Evolutionary conservation across 495 filamentous ascomycete genomes (phyloP).

Genomic region (Parachaetomium inaequale): DNA sequence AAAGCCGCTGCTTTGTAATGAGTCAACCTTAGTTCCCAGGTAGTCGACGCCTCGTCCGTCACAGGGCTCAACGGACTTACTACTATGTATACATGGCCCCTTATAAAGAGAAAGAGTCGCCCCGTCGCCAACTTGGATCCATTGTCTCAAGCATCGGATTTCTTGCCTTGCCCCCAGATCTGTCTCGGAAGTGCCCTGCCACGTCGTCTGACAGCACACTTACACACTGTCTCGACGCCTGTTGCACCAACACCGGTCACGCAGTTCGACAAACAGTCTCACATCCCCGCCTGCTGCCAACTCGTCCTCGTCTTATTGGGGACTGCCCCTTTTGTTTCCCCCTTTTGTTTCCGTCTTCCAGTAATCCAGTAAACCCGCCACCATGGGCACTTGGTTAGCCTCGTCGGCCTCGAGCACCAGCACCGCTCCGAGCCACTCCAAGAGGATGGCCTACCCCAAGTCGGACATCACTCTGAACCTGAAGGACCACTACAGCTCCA

Average conservation of each 20-base stretch:
- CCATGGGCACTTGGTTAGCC: neutral
- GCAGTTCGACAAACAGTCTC: neutral
- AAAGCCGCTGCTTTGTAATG: slow-evolving; percentile 20
- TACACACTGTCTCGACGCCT: neutral
- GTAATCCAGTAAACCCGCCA: neutral
- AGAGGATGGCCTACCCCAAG: slow-evolving; percentile 25
- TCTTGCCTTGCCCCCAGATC: neutral
- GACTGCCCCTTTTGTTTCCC: neutral
- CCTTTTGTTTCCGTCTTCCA: neutral
- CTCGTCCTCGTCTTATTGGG: neutral
- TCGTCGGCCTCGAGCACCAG: slow-evolving; percentile 15
- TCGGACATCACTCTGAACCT: slow-evolving; percentile 43
- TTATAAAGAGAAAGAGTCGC: neutral
- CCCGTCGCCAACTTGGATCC: neutral
- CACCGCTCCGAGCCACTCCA: slow-evolving; percentile 3
- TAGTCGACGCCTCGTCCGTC: slow-evolving; percentile 13
- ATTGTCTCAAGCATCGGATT: neutral
- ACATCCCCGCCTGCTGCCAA: neutral
- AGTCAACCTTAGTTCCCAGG: slow-evolving; percentile 5
- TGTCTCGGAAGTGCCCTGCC: neutral
- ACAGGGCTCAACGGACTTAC: neutral
- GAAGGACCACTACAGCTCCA: slow-evolving; percentile 44
- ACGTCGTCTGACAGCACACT: neutral
- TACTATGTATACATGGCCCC: too few relatives aligned
- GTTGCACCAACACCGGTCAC: neutral